A percentile compares a stretch with the other conserved stretches of the same genome.
These are phyloP conservation scores for Sporisorium graminicola DNA, from an alignment of 1,284 basidiomycete genomes.

Conservation along the genomic window DNA sequence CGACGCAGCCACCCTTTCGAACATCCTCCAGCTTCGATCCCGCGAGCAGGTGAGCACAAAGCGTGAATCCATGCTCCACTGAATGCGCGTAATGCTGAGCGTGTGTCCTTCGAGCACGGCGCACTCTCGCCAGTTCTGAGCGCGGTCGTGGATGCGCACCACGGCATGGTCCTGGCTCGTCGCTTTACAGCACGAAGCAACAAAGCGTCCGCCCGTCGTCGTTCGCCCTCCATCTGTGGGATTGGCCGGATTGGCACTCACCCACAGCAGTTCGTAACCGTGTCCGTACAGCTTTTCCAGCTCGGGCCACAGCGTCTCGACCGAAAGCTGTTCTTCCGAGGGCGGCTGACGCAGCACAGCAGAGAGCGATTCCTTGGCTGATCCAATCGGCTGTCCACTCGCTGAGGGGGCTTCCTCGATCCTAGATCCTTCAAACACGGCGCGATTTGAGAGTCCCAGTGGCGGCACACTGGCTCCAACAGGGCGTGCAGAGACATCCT, in stretches of 20 bases:
- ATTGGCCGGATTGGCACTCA: slow-evolving; percentile 39
- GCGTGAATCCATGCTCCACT: slow-evolving; percentile 86
- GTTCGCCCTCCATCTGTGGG: slow-evolving; percentile 25
- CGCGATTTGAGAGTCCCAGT: slow-evolving; percentile 65
- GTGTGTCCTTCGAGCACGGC: slow-evolving; percentile 83
- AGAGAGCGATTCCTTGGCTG: slow-evolving; percentile 40
- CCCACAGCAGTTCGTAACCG: slow-evolving; percentile 84
- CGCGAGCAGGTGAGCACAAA: slow-evolving; percentile 86
- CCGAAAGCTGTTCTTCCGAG: slow-evolving; percentile 77
- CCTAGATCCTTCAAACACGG: slow-evolving; percentile 49
- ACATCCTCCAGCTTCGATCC: slow-evolving; percentile 93
- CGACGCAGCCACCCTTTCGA: slow-evolving; percentile 69
- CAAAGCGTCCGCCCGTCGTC: slow-evolving; percentile 73
- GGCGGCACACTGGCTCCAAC: slow-evolving; percentile 64
- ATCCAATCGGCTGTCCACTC: slow-evolving; percentile 52
- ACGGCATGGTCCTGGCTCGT: slow-evolving; percentile 88
- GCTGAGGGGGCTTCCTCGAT: slow-evolving; percentile 38
- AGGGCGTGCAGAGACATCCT: slow-evolving; percentile 32
- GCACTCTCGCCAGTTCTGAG: slow-evolving; percentile 76
- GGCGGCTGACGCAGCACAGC: slow-evolving; percentile 69
- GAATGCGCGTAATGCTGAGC: slow-evolving; percentile 88
- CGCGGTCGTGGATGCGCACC: slow-evolving; percentile 83
- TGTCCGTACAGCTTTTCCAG: slow-evolving; percentile 97
- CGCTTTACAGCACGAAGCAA: slow-evolving; percentile 94
- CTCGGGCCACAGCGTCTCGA: slow-evolving; percentile 94